phyloP scores from a whole-genome alignment of 345 rosid genomes.

The Acer negundo region DNA sequence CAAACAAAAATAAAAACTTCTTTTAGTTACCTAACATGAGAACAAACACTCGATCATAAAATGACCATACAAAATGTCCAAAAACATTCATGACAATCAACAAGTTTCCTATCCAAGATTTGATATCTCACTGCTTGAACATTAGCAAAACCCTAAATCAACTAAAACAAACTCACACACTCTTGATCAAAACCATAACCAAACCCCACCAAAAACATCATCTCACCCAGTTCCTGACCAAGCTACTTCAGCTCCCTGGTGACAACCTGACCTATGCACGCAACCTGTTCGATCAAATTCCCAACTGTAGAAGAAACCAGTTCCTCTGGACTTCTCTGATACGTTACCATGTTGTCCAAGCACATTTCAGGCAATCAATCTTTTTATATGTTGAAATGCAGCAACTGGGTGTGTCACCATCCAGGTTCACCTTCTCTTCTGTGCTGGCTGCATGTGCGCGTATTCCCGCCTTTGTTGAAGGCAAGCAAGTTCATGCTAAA shows the following conservation, averaged over 20 bases:
- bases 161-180: constrained; percentile 35
- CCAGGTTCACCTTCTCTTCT: constrained; percentile 64
- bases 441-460: constrained; percentile 73
- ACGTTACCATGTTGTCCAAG: constrained; percentile 30
- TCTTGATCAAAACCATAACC: constrained; percentile 27
- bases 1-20: too few species aligned
- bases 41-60: neutral
- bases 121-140: constrained; percentile 18
- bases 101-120: neutral
- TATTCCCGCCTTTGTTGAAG: constrained; percentile 34
- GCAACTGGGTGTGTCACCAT: constrained; percentile 28
- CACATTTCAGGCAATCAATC: constrained; percentile 28
- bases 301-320: constrained; percentile 25
- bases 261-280: constrained; percentile 37
- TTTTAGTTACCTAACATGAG: too few species aligned
- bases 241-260: constrained; percentile 13
- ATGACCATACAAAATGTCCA: neutral
- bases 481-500: constrained; percentile 54
- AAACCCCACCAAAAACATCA: constrained; percentile 6
- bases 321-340: constrained; percentile 41
- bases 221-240: constrained; percentile 22
- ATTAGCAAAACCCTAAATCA: constrained; percentile 25
- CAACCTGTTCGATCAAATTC: constrained; percentile 43
- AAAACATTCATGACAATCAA: constrained; percentile 16
- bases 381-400: constrained; percentile 36